These are phyloP conservation scores for Xylariaceae sp. DNA, from an alignment of 2,329 filamentous ascomycete species.

Conservation along the genomic window DNA sequence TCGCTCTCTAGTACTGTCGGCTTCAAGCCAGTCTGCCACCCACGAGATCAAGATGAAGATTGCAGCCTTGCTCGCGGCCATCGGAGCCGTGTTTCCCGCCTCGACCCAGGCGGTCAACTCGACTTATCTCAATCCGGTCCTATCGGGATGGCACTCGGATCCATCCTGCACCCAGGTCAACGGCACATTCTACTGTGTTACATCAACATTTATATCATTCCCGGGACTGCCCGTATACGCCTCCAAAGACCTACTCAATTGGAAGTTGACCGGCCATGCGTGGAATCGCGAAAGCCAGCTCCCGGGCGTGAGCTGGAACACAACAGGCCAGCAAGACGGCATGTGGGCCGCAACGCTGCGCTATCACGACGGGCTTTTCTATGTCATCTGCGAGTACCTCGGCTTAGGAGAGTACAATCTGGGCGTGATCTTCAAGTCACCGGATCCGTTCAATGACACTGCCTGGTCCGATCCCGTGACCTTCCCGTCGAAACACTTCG, in stretches of 20 bases:
- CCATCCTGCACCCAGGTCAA: slow-evolving; percentile 39
- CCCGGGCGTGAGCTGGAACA: slow-evolving; percentile 34
- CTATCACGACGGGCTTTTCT: slow-evolving; percentile 31
- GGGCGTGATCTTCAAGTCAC: slow-evolving; percentile 37
- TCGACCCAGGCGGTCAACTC: slow-evolving; percentile 15
- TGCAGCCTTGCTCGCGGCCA: slow-evolving; percentile 4
- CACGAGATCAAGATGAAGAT: slow-evolving; percentile 17
- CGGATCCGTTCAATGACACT: slow-evolving; percentile 37
- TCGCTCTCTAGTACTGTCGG: neutral
- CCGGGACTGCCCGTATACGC: slow-evolving; percentile 51
- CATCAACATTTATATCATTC: slow-evolving; percentile 50
- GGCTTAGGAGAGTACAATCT: slow-evolving; percentile 9
- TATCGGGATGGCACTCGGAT: slow-evolving; percentile 49
- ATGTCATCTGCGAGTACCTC: slow-evolving; percentile 33
- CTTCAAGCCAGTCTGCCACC: neutral
- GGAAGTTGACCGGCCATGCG: slow-evolving; percentile 42
- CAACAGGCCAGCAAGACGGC: slow-evolving; percentile 31
- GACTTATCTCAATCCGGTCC: slow-evolving; percentile 40
- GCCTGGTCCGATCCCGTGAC: slow-evolving; percentile 41
- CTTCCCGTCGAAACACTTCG: slow-evolving; percentile 34
- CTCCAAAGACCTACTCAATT: slow-evolving; percentile 48
- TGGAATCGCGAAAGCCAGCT: slow-evolving; percentile 41
- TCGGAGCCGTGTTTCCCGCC: neutral
- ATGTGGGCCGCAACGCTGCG: slow-evolving; percentile 36
- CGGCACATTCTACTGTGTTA: slow-evolving; percentile 49